Evolutionary conservation across 305 asterid species (phyloP).

Genomic region (Solanum chacoense): DNA sequence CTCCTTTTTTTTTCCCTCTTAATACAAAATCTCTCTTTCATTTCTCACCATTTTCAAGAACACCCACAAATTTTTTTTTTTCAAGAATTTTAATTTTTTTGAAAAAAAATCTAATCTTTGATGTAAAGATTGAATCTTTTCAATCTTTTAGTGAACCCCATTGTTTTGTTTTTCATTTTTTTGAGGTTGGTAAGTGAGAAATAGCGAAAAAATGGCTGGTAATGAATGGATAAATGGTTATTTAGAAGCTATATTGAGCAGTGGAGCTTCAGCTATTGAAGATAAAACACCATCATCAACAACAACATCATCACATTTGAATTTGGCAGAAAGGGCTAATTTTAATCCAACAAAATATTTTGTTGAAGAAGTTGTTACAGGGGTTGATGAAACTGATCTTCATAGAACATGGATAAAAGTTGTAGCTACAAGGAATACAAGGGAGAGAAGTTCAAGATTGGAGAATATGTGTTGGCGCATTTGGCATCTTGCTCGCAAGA

Average conservation of each 20-base stretch:
- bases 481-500: slow-evolving; percentile 89
- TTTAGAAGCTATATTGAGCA: slow-evolving; percentile 74
- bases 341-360: slow-evolving; percentile 82
- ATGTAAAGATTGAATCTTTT: not conserved
- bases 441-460: slow-evolving; percentile 60
- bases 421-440: slow-evolving; percentile 73
- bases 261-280: slow-evolving; percentile 54
- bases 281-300: not conserved
- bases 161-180: not conserved
- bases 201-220: slow-evolving; percentile 46
- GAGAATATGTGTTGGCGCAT: slow-evolving; percentile 99
- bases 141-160: not conserved
- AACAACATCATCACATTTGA: slow-evolving; percentile 13
- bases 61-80: not conserved
- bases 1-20: slow-evolving; percentile 3
- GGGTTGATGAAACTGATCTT: slow-evolving; percentile 82
- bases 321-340: slow-evolving; percentile 11
- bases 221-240: slow-evolving; percentile 95
- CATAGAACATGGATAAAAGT: slow-evolving; percentile 94
- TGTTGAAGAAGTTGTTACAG: slow-evolving; percentile 83
- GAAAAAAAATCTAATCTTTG: not conserved
- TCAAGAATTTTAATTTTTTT: not conserved
- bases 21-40: not conserved
- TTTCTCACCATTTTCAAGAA: not conserved
- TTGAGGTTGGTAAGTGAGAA: not conserved